Percentiles rank a stretch among this genome's conserved stretches.
Evolutionary conservation across 176 grass and related monocot species (phyloP).

Genomic region (Stipa capillata): DNA sequence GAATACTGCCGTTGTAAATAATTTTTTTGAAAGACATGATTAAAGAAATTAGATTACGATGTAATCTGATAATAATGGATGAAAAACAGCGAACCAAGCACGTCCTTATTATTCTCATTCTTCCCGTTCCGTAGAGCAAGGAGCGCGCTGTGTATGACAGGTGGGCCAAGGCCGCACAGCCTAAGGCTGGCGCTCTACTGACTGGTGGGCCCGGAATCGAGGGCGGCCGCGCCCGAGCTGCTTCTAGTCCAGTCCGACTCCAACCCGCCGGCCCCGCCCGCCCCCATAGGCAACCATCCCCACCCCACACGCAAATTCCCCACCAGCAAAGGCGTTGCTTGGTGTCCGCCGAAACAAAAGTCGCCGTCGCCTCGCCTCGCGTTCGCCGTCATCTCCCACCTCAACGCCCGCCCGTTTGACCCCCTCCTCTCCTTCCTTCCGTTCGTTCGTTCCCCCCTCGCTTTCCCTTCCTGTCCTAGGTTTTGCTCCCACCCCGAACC

Average conservation of each 20-base stretch:
- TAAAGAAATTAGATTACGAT: too few relatives aligned
- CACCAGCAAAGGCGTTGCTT: conserved; percentile 11
- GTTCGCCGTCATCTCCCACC: conserved; percentile 18
- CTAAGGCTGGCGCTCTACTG: background rate
- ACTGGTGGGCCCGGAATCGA: background rate
- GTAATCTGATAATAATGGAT: too few relatives aligned
- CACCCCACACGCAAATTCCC: background rate
- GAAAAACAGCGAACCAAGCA: too few relatives aligned
- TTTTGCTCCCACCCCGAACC: background rate
- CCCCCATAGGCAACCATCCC: conserved; percentile 8
- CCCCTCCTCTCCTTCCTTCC: background rate
- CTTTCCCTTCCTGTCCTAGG: conserved; percentile 1
- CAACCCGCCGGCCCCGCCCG: background rate
- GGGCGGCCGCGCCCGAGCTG: background rate
- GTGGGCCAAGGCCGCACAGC: background rate
- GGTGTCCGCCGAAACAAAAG: conserved; percentile 31
- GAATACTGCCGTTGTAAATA: too few relatives aligned
- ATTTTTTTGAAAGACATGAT: too few relatives aligned
- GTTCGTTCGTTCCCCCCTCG: background rate
- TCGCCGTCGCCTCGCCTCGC: conserved; percentile 23
- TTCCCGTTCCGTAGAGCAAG: too few relatives aligned
- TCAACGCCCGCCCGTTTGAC: conserved; percentile 18
- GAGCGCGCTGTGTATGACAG: background rate
- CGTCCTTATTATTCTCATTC: too few relatives aligned
- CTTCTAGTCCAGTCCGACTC: background rate